Evolutionary conservation across 495 filamentous ascomycete species (phyloP), one percentile per base, ranked within the genome.

Genomic region (Tuber magnatum): DNA sequence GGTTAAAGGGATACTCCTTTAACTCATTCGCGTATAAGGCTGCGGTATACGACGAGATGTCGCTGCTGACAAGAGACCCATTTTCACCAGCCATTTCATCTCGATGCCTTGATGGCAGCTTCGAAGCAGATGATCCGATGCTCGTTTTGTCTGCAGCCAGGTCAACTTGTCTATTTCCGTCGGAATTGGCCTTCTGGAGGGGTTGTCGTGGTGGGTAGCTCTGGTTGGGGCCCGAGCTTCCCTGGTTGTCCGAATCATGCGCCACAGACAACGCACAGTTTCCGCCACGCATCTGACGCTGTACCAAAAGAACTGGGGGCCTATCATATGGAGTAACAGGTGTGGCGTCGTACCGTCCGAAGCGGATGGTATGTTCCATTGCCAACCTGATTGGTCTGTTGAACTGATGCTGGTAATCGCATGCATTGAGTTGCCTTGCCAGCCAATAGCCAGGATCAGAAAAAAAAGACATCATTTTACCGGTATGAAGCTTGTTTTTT

Each of bases 191-290:
- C 75, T 77, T 79, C 56, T 70, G 56, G 77, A 79, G 77, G 77
- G 77, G 77, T 73, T 74, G 77, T 65, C 70, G 73, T 79, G 76
- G 78, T 75, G 78, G 77, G 77, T 48, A 78, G 77, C 76, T 79
- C 76, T 76, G 77, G 77, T 69, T 68, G 72, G 75, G 76, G 76
- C 72, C 73, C 76, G 73, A 79, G 76, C 76, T 79, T 75, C 77
- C 51, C 65, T 72, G 51, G 77, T 70, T 72, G 35, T 65, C 69
- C 18, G 43, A 77, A 79, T 78, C 69, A 71, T 75, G 76, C 76
- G 77, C 77, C 77, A 79, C 77, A 79, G 77, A 79, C 77, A 79
- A 79, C 77, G 77, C 77, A 79, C 76, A 79, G 77, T 79, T 79
- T 79, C 76, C 56, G 56, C 56, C 56, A 65, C 56, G 35, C 28